Percentiles rank a stretch among this genome's conserved stretches.
These are phyloP conservation scores for Peniophora sp. DNA, from an alignment of 1,284 basidiomycete species.

Conservation along the genomic window DNA sequence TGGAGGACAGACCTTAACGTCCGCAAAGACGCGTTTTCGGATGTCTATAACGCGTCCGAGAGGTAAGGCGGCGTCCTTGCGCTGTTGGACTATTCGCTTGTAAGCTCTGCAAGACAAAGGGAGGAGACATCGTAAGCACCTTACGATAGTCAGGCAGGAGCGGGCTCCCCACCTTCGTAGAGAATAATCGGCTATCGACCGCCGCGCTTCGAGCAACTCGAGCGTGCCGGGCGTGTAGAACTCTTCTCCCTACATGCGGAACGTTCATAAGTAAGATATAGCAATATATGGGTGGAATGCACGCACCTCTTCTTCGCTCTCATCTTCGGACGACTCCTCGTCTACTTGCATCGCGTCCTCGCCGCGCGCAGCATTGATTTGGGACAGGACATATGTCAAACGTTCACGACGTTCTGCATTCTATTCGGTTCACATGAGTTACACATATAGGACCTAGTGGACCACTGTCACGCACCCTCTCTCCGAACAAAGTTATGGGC, in stretches of 20 bases:
- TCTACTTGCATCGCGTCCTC: constrained; percentile 67
- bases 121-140: constrained; percentile 66
- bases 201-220: constrained; percentile 77
- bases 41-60: constrained; percentile 86
- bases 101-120: constrained; percentile 70
- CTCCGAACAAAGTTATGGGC: constrained; percentile 95
- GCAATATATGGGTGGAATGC: neutral
- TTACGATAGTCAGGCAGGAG: constrained; percentile 47
- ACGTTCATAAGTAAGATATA: constrained; percentile 6
- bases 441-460: neutral
- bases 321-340: constrained; percentile 51
- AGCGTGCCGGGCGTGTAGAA: constrained; percentile 93
- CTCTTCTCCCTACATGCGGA: constrained; percentile 65
- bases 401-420: constrained; percentile 88
- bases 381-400: constrained; percentile 85
- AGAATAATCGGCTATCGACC: constrained; percentile 86
- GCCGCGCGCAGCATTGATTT: constrained; percentile 77
- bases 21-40: constrained; percentile 81
- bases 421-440: constrained; percentile 28
- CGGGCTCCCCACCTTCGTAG: constrained; percentile 79
- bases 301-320: constrained; percentile 73
- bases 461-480: constrained; percentile 61
- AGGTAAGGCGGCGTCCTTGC: constrained; percentile 81
- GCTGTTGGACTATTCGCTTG: constrained; percentile 84
- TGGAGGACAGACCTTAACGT: constrained; percentile 68